A percentile compares a stretch with the other conserved stretches of the same genome.
Evolutionary conservation across 2,329 filamentous ascomycete genomes (phyloP).

Genomic region (Thelonectria olida): DNA sequence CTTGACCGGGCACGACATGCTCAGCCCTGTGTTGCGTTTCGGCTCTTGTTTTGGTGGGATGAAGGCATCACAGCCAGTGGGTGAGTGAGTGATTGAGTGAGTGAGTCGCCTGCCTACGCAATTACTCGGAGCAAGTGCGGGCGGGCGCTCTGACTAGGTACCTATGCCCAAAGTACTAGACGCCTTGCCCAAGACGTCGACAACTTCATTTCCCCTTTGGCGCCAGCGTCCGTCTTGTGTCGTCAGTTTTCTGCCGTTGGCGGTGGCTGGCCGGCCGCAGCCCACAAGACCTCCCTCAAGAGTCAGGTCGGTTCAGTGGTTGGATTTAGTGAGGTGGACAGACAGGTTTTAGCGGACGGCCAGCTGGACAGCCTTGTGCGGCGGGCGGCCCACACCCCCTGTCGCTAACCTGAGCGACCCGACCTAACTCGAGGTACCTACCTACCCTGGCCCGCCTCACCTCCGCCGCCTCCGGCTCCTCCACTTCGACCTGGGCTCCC

Average conservation of each 20-base stretch:
- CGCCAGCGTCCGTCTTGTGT: slow-evolving; percentile 22
- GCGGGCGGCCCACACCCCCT: slow-evolving; percentile 3
- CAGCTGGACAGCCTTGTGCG: slow-evolving; percentile 11
- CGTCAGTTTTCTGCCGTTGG: slow-evolving; percentile 16
- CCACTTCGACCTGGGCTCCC: background rate
- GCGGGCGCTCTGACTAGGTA: too few species aligned
- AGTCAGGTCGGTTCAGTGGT: background rate
- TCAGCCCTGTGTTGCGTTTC: slow-evolving; percentile 11
- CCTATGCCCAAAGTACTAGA: slow-evolving; percentile 24
- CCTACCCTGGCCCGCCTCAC: background rate
- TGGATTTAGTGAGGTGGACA: slow-evolving; percentile 1
- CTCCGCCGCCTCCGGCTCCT: slow-evolving; percentile 2
- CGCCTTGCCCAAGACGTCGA: slow-evolving; percentile 30
- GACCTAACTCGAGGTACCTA: too few species aligned
- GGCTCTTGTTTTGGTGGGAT: background rate
- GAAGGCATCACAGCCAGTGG: too few species aligned
- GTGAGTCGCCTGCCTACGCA: too few species aligned
- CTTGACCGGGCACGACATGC: slow-evolving; percentile 10
- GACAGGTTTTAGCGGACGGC: slow-evolving; percentile 10
- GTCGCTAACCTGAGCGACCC: background rate
- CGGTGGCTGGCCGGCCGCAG: slow-evolving; percentile 4
- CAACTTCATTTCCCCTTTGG: slow-evolving; percentile 23
- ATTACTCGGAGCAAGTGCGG: too few species aligned
- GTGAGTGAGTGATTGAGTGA: too few species aligned
- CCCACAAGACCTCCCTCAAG: background rate